These are phyloP conservation scores for Tetrapisispora namnaoensis DNA, from an alignment of 805 yeast genomes.

Conservation along the genomic window DNA sequence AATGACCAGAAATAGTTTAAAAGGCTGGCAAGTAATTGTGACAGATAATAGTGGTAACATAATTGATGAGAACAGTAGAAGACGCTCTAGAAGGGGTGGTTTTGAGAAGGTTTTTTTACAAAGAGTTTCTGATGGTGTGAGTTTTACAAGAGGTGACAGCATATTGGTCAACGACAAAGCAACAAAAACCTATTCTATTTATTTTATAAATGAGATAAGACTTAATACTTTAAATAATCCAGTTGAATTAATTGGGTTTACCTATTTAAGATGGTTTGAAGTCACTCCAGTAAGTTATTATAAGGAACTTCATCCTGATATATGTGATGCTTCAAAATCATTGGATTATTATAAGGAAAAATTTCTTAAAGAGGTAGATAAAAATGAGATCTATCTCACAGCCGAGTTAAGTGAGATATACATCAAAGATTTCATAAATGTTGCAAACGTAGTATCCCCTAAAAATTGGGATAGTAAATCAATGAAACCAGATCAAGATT, in stretches of 20 bases:
- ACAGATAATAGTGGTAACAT: slow-evolving; percentile 22
- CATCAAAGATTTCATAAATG: slow-evolving; percentile 33
- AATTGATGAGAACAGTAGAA: slow-evolving; percentile 11
- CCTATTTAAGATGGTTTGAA: slow-evolving; percentile 35
- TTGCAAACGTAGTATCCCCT: slow-evolving; percentile 35
- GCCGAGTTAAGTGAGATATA: slow-evolving; percentile 35
- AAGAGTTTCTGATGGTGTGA: slow-evolving; percentile 38
- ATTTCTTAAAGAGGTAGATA: slow-evolving; percentile 12
- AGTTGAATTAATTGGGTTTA: slow-evolving; percentile 38
- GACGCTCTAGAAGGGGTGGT: slow-evolving; percentile 10
- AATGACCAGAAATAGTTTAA: neutral
- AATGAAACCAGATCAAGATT: slow-evolving; percentile 24
- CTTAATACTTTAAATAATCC: slow-evolving; percentile 37
- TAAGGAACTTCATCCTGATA: slow-evolving; percentile 9
- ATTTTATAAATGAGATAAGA: slow-evolving; percentile 38
- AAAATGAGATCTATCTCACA: slow-evolving; percentile 45
- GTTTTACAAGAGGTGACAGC: slow-evolving; percentile 42
- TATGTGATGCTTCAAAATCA: slow-evolving; percentile 10
- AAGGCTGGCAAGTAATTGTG: slow-evolving; percentile 22
- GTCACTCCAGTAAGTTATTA: slow-evolving; percentile 24
- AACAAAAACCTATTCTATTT: slow-evolving; percentile 30
- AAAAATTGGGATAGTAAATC: slow-evolving; percentile 17
- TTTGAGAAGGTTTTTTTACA: slow-evolving; percentile 16
- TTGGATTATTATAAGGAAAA: slow-evolving; percentile 6
- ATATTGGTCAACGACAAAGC: slow-evolving; percentile 32